A percentile compares a stretch with the other conserved stretches of the same genome.
Conservation (phyloP, 2,329 filamentous ascomycete species). For the Leptodontidium sp. region DNA sequence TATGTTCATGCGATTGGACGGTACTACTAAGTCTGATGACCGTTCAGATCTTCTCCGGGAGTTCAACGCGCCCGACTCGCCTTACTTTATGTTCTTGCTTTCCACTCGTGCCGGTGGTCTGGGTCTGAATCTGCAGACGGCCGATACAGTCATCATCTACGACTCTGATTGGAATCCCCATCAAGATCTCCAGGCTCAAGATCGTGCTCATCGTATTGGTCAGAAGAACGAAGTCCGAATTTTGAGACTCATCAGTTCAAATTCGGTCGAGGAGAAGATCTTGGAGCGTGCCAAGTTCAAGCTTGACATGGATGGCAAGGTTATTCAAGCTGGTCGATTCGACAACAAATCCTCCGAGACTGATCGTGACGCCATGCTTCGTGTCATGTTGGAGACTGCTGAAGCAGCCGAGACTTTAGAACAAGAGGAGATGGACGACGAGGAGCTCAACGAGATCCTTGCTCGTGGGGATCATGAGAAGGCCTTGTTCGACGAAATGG, state of each 20-base stretch:
- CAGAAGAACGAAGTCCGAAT: conserved; percentile 99
- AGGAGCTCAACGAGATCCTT: conserved; percentile 94
- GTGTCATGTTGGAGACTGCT: conserved; percentile 88
- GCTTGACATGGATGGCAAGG: conserved; percentile 98
- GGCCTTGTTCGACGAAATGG: conserved; percentile 79
- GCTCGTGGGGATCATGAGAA: conserved; percentile 88
- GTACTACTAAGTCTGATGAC: conserved; percentile 97
- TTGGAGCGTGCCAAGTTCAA: conserved; percentile 96
- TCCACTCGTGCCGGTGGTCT: conserved; percentile 98
- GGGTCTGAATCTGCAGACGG: conserved; percentile 95
- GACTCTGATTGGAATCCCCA: conserved; percentile 99
- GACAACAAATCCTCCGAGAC: conserved; percentile 99
- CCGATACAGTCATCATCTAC: conserved; percentile 99
- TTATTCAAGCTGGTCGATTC: conserved; percentile 99
- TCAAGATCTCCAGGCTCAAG: conserved; percentile 97
- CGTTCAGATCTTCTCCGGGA: conserved; percentile 87
- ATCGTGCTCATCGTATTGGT: conserved; percentile 99
- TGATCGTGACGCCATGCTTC: conserved; percentile 95
- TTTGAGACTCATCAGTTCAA: conserved; percentile 91
- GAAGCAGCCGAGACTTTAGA: conserved; percentile 74
- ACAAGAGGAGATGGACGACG: conserved; percentile 98
- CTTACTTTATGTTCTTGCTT: conserved; percentile 98
- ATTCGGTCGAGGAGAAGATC: conserved; percentile 98
- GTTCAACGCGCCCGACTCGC: conserved; percentile 90
- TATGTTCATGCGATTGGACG: conserved; percentile 90